A percentile compares a stretch with the other conserved stretches of the same genome.
phyloP scores from a whole-genome alignment of 2,329 filamentous ascomycete genomes.

The Trichothecium roseum region DNA sequence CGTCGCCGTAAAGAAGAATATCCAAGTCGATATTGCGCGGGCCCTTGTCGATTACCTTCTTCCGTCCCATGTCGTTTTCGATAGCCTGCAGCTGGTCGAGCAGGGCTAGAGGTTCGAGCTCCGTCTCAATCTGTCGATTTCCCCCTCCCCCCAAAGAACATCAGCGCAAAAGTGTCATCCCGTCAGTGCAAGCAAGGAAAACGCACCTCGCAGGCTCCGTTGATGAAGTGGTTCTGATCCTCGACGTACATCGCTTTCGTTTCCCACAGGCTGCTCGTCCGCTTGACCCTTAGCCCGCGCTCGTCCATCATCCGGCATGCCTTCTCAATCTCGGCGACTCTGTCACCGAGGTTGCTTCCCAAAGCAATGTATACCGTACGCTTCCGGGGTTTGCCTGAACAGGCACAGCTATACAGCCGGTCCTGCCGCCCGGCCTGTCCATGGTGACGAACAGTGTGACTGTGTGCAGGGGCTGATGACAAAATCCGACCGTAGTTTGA shows the following conservation, averaged over 20 bases:
- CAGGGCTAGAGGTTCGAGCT: constrained; percentile 61
- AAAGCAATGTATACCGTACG: constrained; percentile 68
- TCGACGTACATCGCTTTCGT: constrained; percentile 94
- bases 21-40: constrained; percentile 92
- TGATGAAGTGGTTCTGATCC: constrained; percentile 81
- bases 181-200: not conserved
- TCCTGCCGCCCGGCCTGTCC: too few relatives aligned
- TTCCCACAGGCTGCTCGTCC: constrained; percentile 86
- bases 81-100: constrained; percentile 76
- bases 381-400: constrained; percentile 10
- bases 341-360: constrained; percentile 86
- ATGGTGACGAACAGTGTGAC: too few relatives aligned
- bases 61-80: constrained; percentile 67
- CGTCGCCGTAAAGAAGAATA: constrained; percentile 70
- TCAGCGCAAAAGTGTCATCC: not conserved
- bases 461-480: too few relatives aligned
- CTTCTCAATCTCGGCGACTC: constrained; percentile 72
- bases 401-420: too few relatives aligned
- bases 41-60: constrained; percentile 84
- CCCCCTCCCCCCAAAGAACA: not conserved
- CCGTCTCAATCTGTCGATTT: constrained; percentile 65
- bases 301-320: constrained; percentile 71
- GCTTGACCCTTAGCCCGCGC: constrained; percentile 59
- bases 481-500: too few relatives aligned
- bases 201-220: constrained; percentile 83